These are phyloP conservation scores for Calonectria crousiana DNA, from an alignment of 2,329 filamentous ascomycete genomes.

Conservation along the genomic window DNA sequence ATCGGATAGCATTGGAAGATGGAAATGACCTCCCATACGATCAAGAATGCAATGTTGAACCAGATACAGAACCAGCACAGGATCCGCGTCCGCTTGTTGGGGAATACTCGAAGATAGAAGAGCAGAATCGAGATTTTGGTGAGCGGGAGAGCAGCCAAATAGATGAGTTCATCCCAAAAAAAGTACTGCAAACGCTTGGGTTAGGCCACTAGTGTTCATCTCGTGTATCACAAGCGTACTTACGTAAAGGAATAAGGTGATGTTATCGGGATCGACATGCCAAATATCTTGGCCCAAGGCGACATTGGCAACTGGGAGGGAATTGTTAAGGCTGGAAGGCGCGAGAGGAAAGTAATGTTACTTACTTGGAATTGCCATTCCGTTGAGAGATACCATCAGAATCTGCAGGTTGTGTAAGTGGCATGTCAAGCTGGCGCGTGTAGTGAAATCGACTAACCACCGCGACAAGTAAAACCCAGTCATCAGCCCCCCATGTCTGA, in stretches of 20 bases:
- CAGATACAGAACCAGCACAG: conserved; percentile 32
- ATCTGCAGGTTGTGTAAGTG: not conserved
- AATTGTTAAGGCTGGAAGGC: not conserved
- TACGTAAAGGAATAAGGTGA: conserved; percentile 21
- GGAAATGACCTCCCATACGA: conserved; percentile 47
- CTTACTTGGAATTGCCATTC: conserved; percentile 20
- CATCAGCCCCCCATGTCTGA: conserved; percentile 22
- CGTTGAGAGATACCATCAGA: conserved; percentile 14
- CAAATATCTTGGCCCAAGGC: conserved; percentile 23
- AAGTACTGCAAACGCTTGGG: not conserved
- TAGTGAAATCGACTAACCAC: not conserved
- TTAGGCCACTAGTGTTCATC: not conserved
- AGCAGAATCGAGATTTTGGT: conserved; percentile 27
- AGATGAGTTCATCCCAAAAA: conserved; percentile 24
- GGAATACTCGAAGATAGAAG: conserved; percentile 23
- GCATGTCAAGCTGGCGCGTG: not conserved
- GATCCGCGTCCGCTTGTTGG: not conserved
- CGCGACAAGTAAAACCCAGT: conserved; percentile 25
- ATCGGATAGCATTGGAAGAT: conserved; percentile 63
- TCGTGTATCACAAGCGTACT: not conserved
- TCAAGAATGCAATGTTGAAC: conserved; percentile 34
- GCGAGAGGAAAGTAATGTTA: not conserved
- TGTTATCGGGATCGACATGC: conserved; percentile 18
- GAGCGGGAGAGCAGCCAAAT: conserved; percentile 14
- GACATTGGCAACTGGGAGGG: not conserved